phyloP scores from a whole-genome alignment of 495 filamentous ascomycete genomes.

The Hypoxylon trugodes region DNA sequence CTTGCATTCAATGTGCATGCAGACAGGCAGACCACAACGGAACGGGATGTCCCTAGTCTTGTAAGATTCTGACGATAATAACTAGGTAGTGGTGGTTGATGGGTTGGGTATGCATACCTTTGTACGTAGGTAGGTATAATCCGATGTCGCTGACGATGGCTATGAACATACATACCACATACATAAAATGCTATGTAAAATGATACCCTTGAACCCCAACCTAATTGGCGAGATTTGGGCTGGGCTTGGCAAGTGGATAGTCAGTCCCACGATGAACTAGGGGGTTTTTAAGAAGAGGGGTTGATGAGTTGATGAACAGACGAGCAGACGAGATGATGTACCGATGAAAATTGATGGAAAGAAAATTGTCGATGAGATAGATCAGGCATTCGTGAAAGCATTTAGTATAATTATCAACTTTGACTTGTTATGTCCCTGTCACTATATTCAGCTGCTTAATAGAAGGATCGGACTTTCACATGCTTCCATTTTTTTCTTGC shows the following conservation, averaged over 20 bases:
- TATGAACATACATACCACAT: background rate
- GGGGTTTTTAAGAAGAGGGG: slow-evolving; percentile 1
- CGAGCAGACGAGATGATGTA: background rate
- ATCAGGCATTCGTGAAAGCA: background rate
- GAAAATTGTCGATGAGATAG: background rate
- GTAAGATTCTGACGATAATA: no score
- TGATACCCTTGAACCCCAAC: slow-evolving; percentile 16
- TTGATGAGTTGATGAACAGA: background rate
- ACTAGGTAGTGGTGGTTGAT: slow-evolving; percentile 23
- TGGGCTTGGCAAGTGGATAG: slow-evolving; percentile 8
- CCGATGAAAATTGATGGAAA: background rate
- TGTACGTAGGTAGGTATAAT: no score
- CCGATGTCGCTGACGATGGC: slow-evolving; percentile 38
- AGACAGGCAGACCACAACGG: slow-evolving; percentile 32
- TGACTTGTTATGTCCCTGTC: background rate
- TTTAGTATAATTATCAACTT: background rate
- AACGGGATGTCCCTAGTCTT: slow-evolving; percentile 35
- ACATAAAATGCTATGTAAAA: no score
- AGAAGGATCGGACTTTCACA: slow-evolving; percentile 27
- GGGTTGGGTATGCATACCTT: slow-evolving; percentile 32
- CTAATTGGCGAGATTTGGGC: slow-evolving; percentile 22
- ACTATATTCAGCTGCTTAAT: slow-evolving; percentile 9
- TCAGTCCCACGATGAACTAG: background rate
- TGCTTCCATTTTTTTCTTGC: slow-evolving; percentile 10
- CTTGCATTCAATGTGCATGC: slow-evolving; percentile 39